Conservation (phyloP, 1,139 yeast genomes). For the Suhomyces maxii region DNA sequence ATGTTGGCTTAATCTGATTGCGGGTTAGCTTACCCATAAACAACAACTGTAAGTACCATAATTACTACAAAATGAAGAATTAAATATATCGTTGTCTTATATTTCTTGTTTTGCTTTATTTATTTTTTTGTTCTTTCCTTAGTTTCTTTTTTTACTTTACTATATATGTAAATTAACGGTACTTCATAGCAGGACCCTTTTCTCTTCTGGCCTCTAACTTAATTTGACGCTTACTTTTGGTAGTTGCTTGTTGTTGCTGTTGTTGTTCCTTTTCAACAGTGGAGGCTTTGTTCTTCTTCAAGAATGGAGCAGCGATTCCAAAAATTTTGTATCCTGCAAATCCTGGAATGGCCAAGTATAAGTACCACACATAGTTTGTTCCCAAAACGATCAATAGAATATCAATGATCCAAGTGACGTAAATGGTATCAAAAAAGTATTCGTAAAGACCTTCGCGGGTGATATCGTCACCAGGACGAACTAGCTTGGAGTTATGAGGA, state of each 20-base stretch:
- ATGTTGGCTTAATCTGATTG: slow-evolving; percentile 1
- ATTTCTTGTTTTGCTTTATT: too few relatives aligned
- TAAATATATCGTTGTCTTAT: too few relatives aligned
- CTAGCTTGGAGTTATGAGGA: slow-evolving; percentile 33
- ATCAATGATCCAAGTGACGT: slow-evolving; percentile 65
- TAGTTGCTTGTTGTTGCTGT: slow-evolving; percentile 16
- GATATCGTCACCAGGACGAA: slow-evolving; percentile 65
- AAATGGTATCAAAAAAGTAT: slow-evolving; percentile 73
- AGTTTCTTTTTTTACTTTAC: too few relatives aligned
- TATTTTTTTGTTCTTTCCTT: too few relatives aligned
- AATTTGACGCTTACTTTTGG: slow-evolving; percentile 49
- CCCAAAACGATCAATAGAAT: slow-evolving; percentile 57
- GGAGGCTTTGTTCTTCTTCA: slow-evolving; percentile 15
- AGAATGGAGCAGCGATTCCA: slow-evolving; percentile 24
- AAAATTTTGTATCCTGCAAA: slow-evolving; percentile 58
- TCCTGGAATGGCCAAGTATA: slow-evolving; percentile 46
- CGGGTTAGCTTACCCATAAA: background rate
- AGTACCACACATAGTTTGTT: slow-evolving; percentile 61
- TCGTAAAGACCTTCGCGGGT: slow-evolving; percentile 69
- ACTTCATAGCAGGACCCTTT: slow-evolving; percentile 32
- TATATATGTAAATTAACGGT: slow-evolving; percentile 8
- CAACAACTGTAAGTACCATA: background rate
- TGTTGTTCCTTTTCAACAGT: slow-evolving; percentile 12
- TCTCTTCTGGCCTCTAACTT: slow-evolving; percentile 49
- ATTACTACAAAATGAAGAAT: too few relatives aligned